These are phyloP conservation scores for Diplocarpon mali DNA, from an alignment of 2,329 filamentous ascomycete species.

Conservation along the genomic window DNA sequence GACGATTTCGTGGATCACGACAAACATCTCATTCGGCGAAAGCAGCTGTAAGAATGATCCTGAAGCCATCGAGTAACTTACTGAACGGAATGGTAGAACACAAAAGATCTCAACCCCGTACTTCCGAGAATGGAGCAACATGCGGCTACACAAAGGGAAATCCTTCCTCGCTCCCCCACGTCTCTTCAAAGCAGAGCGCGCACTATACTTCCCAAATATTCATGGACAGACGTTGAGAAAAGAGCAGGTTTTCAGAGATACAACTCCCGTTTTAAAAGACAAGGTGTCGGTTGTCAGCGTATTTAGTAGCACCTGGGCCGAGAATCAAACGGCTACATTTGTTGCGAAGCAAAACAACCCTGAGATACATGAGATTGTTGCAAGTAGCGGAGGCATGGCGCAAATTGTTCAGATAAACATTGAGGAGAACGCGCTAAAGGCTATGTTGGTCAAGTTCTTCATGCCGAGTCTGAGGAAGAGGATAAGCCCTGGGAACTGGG, in stretches of 20 bases:
- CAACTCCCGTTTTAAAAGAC: slow-evolving; percentile 62
- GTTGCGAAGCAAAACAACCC: slow-evolving; percentile 54
- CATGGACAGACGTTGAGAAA: slow-evolving; percentile 65
- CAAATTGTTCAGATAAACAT: slow-evolving; percentile 83
- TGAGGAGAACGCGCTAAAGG: slow-evolving; percentile 67
- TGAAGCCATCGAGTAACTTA: background rate
- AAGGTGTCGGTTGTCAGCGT: slow-evolving; percentile 70
- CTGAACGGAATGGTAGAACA: slow-evolving; percentile 38
- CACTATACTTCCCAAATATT: slow-evolving; percentile 91
- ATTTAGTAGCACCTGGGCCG: slow-evolving; percentile 78
- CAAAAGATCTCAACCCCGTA: slow-evolving; percentile 75
- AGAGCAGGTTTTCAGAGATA: slow-evolving; percentile 46
- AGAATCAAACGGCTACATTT: slow-evolving; percentile 68
- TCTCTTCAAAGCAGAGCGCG: slow-evolving; percentile 71
- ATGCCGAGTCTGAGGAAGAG: slow-evolving; percentile 39
- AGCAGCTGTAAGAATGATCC: slow-evolving; percentile 50
- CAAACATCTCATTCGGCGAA: slow-evolving; percentile 66
- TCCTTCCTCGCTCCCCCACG: slow-evolving; percentile 76
- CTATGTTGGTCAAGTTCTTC: slow-evolving; percentile 46
- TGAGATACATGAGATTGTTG: slow-evolving; percentile 52
- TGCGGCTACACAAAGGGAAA: slow-evolving; percentile 76
- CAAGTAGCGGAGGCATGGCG: slow-evolving; percentile 39
- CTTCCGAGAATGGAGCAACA: slow-evolving; percentile 89
- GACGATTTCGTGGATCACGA: slow-evolving; percentile 79
- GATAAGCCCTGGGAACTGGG: slow-evolving; percentile 42